Evolutionary conservation across 192 early-diverging fungal species (phyloP), one percentile per base, ranked within the genome.

Genomic region (Coemansia sp.): DNA sequence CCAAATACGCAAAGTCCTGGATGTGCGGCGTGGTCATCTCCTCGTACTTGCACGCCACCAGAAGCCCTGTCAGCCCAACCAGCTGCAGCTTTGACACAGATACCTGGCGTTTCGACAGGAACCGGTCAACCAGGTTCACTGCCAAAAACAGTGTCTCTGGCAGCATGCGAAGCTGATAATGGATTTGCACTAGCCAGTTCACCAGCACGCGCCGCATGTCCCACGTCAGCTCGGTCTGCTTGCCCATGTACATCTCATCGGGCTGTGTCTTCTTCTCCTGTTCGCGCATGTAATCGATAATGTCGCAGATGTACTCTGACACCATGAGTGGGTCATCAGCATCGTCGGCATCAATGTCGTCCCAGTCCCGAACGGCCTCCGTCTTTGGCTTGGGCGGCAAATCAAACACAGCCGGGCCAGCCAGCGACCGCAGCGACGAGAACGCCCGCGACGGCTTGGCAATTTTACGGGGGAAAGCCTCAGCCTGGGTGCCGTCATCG

Each of bases 41-140:
- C 82, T 98, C 96, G 74, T 96, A 98, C 75, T 99, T 99, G 58
- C 90, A 79, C 0, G 97, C 94, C 54, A 97, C 82, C 60, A 97
- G 93, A 64, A 99, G 68, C 1, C 92, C 83, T 0, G 96, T 91
- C 36, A 95, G 81, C 3, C 97, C 97, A 23, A 97, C 94, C 21
- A 99, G 80, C 75, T 99, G 97, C 9, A 99, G 85, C 68, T 96
- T 97, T 11, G 80, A 66, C n/a, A 93, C 60, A 0, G 91, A 87
- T 17, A 95, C 92, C n/a, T 87, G 83, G 26, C 96, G 90, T 50
- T 78, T 68, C 20, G 93, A 93, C 19, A 99, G 84, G 73, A 98
- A 97, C 5, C 97, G 91, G 69, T 99, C 97, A 40, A 99, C 85
- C 36, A 98, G 84, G 75, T 99, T 99, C 59, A 97, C 87, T 7